phyloP scores from a whole-genome alignment of 108 stramenopile genomes.

The Nannochloropsis gaditana region DNA sequence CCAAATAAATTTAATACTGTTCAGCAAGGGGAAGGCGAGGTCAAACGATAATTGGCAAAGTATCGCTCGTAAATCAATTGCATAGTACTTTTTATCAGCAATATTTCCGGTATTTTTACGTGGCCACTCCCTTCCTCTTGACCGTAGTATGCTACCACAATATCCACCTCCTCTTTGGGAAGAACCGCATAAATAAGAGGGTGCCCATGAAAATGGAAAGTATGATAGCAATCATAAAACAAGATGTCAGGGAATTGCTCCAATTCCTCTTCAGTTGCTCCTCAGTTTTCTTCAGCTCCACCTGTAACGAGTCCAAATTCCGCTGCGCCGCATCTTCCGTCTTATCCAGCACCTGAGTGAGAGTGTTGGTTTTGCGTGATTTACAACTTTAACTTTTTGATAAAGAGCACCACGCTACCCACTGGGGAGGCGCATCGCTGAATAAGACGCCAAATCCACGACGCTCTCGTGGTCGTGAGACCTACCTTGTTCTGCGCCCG shows the following conservation, averaged over 20 bases:
- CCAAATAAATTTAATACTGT: no score
- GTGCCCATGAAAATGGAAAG: background rate
- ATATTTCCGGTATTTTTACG: no score
- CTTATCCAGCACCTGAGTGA: background rate
- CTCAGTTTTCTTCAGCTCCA: slow-evolving; percentile 15
- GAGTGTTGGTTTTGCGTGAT: background rate
- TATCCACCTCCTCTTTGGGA: background rate
- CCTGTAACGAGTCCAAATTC: background rate
- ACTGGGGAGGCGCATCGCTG: no score
- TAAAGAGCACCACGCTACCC: no score
- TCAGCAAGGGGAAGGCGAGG: no score
- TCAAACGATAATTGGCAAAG: no score
- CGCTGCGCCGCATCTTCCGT: slow-evolving; percentile 1
- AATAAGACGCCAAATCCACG: no score
- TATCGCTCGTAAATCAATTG: no score
- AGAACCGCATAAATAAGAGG: slow-evolving; percentile 10
- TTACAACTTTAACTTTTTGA: background rate
- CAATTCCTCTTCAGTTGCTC: slow-evolving; percentile 12
- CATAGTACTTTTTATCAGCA: no score
- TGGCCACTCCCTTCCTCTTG: no score
- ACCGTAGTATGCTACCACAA: background rate
- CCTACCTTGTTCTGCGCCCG: background rate
- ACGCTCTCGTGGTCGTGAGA: background rate
- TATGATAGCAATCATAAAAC: background rate
- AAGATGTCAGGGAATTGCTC: background rate